phyloP scores from a whole-genome alignment of 140 eudicot species.

The Senecio squalidus region DNA sequence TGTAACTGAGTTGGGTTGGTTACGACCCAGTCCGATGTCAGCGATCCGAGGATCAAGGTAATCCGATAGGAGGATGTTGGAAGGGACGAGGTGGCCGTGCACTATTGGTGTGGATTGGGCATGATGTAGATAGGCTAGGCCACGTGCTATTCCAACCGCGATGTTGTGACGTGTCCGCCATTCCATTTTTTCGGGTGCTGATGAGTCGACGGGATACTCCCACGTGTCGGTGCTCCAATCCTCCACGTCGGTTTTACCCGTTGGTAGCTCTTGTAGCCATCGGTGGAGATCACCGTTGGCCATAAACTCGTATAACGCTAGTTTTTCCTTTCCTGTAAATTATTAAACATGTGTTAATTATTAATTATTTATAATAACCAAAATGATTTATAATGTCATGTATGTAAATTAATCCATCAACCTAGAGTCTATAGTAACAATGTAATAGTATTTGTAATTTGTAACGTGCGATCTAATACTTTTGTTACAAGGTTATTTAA shows the following conservation, averaged over 20 bases:
- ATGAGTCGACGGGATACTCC: constrained; percentile 43
- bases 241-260: constrained; percentile 71
- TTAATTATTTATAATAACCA: no score
- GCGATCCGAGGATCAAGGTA: constrained; percentile 76
- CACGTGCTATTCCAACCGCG: constrained; percentile 94
- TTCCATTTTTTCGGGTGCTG: constrained; percentile 57
- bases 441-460: no score
- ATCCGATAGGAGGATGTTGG: constrained; percentile 75
- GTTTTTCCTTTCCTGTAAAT: constrained; percentile 83
- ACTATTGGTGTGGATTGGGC: constrained; percentile 76
- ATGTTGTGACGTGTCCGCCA: constrained; percentile 96
- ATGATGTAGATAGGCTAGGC: constrained; percentile 93
- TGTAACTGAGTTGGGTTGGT: constrained; percentile 36
- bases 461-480: no score
- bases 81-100: constrained; percentile 79
- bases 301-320: constrained; percentile 76
- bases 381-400: no score
- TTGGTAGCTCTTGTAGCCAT: constrained; percentile 91
- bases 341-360: background rate
- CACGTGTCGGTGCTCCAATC: constrained; percentile 98
- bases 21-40: constrained; percentile 49
- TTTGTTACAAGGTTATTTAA: no score
- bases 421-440: no score
- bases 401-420: no score
- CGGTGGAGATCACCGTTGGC: constrained; percentile 91